A percentile compares a stretch with the other conserved stretches of the same genome.
These are phyloP conservation scores for Eucalyptus sideroxylon DNA, from an alignment of 345 rosid species.

Conservation along the genomic window DNA sequence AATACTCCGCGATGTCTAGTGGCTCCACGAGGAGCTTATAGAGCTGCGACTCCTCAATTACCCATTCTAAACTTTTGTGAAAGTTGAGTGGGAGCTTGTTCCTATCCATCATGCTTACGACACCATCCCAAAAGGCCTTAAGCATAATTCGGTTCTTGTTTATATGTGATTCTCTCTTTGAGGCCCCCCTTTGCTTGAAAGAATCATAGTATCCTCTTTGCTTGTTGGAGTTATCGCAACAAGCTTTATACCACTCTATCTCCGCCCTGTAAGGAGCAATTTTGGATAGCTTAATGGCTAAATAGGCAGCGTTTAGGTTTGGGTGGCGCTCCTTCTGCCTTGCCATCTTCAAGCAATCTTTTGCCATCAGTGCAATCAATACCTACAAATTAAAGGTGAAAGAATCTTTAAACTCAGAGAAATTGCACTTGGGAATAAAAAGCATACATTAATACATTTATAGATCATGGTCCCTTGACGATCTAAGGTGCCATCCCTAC, in stretches of 20 bases:
- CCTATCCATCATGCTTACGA: slow-evolving; percentile 42
- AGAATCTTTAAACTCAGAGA: not conserved
- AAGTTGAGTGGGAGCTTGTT: slow-evolving; percentile 71
- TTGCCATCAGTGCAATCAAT: not conserved
- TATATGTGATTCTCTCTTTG: slow-evolving; percentile 26
- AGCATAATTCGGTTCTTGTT: slow-evolving; percentile 60
- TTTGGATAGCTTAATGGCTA: not conserved
- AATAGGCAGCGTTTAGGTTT: not conserved
- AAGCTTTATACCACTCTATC: slow-evolving; percentile 1
- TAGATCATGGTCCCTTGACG: not conserved
- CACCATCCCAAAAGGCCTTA: slow-evolving; percentile 59
- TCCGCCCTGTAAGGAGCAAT: not conserved
- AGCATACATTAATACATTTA: not conserved
- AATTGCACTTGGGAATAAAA: not conserved
- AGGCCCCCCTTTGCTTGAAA: slow-evolving; percentile 40
- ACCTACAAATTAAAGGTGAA: not conserved
- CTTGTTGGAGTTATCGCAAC: not conserved
- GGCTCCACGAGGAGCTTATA: slow-evolving; percentile 85
- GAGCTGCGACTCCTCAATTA: slow-evolving; percentile 44
- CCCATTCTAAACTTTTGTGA: slow-evolving; percentile 39
- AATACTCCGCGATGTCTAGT: slow-evolving; percentile 67
- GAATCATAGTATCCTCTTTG: slow-evolving; percentile 37
- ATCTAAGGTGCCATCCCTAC: not conserved
- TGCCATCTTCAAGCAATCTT: not conserved
- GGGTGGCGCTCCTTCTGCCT: not conserved